Evolutionary conservation across 306 rosid genomes (phyloP), one percentile per base, ranked within the genome.

Genomic region (Parietaria judaica): DNA sequence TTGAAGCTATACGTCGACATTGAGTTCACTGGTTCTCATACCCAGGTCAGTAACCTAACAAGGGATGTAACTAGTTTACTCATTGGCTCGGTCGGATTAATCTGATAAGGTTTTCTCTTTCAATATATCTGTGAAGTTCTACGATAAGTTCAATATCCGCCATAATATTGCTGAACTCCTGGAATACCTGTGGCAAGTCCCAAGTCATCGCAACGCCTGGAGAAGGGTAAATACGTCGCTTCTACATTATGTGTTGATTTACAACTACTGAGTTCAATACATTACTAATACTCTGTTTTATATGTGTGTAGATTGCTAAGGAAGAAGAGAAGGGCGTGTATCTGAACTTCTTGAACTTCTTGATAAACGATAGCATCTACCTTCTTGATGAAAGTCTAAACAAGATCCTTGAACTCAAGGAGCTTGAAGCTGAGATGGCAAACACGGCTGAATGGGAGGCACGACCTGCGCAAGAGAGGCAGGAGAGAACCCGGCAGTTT

Each of bases 251-350:
- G 14, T 23, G 50, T 7, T 46, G 50, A 46, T 46, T 3, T 46
- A 13, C 50, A 46, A 61, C 16, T 36, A 51, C 17, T 41, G 36
- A 14, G 45, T 51, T 46, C 41, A 52, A 14, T 48, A 7, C 14
- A 34, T 41, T 38, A 63, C 6, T 57, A 46, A 36, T 45, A 17
- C 14, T 36, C 39, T 48, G 31, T 15, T 17, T 5, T 56, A 49
- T 37, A 63, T 46, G 23, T 56, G 51, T 53, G 52, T 74, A 94
- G 99, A 94, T 89, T 84, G 99, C 99, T 43, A 94, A 85, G 83
- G 95, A 82, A 74, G 99, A 94, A 76, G 99, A 94, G 61, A 94
- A 94, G 88, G 97, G 99, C 36, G 99, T 84, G 70, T 94, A 94
- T 69, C 74, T 94, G 76, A 94, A 84, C 80, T 94, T 94, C 95